Evolutionary conservation across 202 grass and related monocot species (phyloP).

Genomic region (Eragrostis tef): DNA sequence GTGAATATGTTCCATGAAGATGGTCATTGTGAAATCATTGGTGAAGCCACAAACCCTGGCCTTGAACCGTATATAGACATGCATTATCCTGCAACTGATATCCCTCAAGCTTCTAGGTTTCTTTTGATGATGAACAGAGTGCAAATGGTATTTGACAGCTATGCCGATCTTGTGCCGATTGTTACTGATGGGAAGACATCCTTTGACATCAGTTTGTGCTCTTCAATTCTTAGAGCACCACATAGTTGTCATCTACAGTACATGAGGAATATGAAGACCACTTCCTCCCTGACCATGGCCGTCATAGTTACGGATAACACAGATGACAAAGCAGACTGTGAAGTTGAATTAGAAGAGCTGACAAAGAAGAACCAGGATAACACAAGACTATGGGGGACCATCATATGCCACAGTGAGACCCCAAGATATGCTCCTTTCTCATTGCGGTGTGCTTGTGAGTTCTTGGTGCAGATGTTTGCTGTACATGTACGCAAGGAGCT

Average conservation of each 20-base stretch:
- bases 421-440: not conserved
- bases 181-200: not conserved
- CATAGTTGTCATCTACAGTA: not conserved
- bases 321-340: not conserved
- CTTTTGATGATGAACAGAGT: not conserved
- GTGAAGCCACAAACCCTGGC: not conserved
- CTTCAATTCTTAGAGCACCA: not conserved
- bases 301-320: not conserved
- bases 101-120: not conserved
- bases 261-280: not conserved
- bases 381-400: not conserved
- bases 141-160: not conserved
- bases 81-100: not conserved
- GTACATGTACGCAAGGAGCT: not conserved
- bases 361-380: not conserved
- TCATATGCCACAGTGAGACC: not conserved
- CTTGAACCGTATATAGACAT: not conserved
- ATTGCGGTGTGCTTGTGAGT: not conserved
- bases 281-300: not conserved
- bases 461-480: not conserved
- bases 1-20: not conserved
- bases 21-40: not conserved
- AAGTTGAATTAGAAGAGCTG: not conserved
- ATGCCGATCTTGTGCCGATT: not conserved
- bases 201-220: not conserved